Conservation (phyloP, 306 rosid genomes). For the Vigna trinervia region DNA sequence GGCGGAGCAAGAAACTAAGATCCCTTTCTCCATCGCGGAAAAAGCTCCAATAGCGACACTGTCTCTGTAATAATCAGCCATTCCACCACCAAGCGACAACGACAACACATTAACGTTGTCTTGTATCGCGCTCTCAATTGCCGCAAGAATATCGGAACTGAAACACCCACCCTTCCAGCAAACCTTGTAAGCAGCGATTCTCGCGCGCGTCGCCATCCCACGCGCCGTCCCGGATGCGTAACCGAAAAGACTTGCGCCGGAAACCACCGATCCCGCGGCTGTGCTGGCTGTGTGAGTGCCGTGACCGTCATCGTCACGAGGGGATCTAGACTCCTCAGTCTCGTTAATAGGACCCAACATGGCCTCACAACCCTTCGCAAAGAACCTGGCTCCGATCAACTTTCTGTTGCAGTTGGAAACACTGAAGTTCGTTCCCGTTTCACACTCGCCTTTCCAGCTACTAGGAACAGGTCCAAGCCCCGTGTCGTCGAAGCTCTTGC, state of each 20-base stretch:
- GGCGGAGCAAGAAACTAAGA: constrained; percentile 81
- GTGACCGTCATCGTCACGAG: constrained; percentile 93
- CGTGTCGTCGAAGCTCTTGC: constrained; percentile 83
- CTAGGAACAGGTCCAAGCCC: constrained; percentile 78
- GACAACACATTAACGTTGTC: constrained; percentile 82
- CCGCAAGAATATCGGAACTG: constrained; percentile 88
- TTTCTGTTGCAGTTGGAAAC: constrained; percentile 67
- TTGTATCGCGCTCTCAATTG: constrained; percentile 68
- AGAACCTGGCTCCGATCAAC: constrained; percentile 80
- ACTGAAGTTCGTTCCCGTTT: constrained; percentile 71
- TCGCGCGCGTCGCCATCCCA: constrained; percentile 88
- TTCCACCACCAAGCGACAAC: constrained; percentile 94
- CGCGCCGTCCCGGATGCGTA: constrained; percentile 85
- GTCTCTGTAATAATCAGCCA: constrained; percentile 75
- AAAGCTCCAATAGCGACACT: constrained; percentile 85
- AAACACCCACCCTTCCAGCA: constrained; percentile 95
- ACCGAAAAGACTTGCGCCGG: constrained; percentile 62
- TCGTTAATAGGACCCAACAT: constrained; percentile 78
- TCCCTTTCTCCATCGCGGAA: constrained; percentile 91
- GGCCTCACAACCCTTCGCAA: constrained; percentile 75
- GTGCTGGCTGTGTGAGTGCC: constrained; percentile 91
- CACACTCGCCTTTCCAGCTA: constrained; percentile 82
- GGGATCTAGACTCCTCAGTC: constrained; percentile 69
- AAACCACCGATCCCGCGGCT: constrained; percentile 75
- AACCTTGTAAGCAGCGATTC: constrained; percentile 83